Evolutionary conservation across 768 basidiomycete species (phyloP), one percentile per base, ranked within the genome.

Genomic region (Termitomyces sp.): DNA sequence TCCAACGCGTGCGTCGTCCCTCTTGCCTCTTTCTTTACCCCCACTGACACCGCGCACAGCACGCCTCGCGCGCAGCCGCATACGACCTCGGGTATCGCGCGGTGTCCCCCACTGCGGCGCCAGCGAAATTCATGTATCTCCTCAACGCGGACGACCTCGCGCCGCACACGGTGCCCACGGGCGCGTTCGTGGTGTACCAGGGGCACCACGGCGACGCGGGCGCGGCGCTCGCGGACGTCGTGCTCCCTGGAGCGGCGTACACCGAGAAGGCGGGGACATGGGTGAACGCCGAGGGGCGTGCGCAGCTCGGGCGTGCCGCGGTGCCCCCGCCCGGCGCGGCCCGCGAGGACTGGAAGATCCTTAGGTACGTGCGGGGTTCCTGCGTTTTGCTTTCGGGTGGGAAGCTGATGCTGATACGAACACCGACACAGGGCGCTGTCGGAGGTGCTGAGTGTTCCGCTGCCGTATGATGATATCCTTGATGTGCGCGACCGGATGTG

Each of bases 191-290:
- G 46, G 96, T 99, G 14, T 99, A 99, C 72, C 97, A 98, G 67
- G 97, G 97, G 36, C 95, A 98, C 71, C 97, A 99, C 68, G 97
- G 97, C 65, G 97, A 99, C 70, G 78, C 92, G 55, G 96, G 97
- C 36, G 97, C 97, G 3, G 92, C 94, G 65, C 85, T 94, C 24
- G 97, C 97, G n/a, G 97, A 99, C 68, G 94, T 98, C 58, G 92
- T 91, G 70, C 76, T 98, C 18, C 97, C 97, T 16, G 92, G 82
- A 8, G 83, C 88, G 16, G 97, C 97, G 3, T 98, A 97, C 74
- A 98, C 96, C 2, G 97, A 98, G 76, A 83, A 82, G 70, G 78
- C 83, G 8, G 79, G 81, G 48, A 98, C 94, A 1, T 98, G 95
- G 94, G 84, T 99, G 56, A 99, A 99, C 76, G 94, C 94, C 0